Base-by-base conservation (phyloP, 495 filamentous ascomycete species). In the Lasiosphaeria ovina region DNA sequence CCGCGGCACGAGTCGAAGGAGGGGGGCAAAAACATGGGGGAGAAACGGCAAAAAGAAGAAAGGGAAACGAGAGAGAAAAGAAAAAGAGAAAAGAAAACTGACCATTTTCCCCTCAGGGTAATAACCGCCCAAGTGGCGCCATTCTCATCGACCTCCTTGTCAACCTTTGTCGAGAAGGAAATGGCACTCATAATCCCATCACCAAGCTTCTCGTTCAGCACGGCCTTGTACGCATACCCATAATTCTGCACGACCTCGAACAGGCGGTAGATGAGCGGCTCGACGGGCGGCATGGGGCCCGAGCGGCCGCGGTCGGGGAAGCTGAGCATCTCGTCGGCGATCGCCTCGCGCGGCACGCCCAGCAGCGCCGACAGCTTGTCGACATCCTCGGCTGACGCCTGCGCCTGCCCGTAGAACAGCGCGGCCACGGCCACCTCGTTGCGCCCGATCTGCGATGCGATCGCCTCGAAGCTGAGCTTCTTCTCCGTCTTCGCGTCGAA, bases 151-250 rank as follows among this genome's bases (percentile, higher is more conserved):
- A 85, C 85, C 84, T 98, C 94, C 83, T 97, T 97, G 77, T 97
- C 91, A 12, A 98, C 90, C 74, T 92, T 93, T 1, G 92, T 95
- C 44, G 85, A 87, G 70, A 98, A 98, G 6, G 87, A 84, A 71
- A 98, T 97, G 0, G 93, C 94, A 69, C 91, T 96, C 94, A 98
- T 97, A 68, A 98, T 98, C 0, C 94, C 94, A 75, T 98, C 94
- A 0, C 94, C 94, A 77, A 98, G 97, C 79, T 97, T 98, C 84
- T 98, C 94, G 70, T 98, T 98, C 73, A 98, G 72, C 8, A 98
- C 81, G 6, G 92, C 93, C 82, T 98, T 98, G 75, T 94, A 97
- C 31, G 94, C 90, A 74, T 95, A 94, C 6, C 94, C 94, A 70
- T 98, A 98, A 71, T 96, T 98, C 83, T 97, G 93, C 68, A 98